These are phyloP conservation scores for Collybiopsis confluens DNA, from an alignment of 768 basidiomycete species.

Conservation along the genomic window DNA sequence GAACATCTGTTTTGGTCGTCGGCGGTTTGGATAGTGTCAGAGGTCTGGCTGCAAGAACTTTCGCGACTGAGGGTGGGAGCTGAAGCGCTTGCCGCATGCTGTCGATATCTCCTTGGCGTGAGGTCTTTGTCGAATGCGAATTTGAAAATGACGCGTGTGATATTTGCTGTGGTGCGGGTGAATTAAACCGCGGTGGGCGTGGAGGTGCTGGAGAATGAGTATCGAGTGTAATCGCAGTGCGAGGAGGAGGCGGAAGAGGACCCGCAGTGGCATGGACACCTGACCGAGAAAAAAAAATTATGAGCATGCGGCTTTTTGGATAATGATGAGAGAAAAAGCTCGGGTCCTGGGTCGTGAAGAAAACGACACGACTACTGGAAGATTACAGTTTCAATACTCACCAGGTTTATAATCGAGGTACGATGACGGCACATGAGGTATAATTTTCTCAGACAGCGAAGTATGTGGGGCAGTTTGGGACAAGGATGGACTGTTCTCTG, in stretches of 20 bases:
- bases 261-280: constrained; percentile 68
- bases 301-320: not conserved
- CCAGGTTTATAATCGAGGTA: constrained; percentile 65
- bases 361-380: not conserved
- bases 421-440: constrained; percentile 26
- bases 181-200: constrained; percentile 59
- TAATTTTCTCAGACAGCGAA: constrained; percentile 21
- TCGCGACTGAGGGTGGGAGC: constrained; percentile 50
- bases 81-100: constrained; percentile 57
- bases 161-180: constrained; percentile 31
- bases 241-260: constrained; percentile 68
- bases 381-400: constrained; percentile 14
- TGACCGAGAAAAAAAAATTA: constrained; percentile 14
- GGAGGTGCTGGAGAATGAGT: constrained; percentile 47
- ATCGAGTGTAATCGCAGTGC: constrained; percentile 47
- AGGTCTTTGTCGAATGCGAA: constrained; percentile 10
- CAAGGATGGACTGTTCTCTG: constrained; percentile 16
- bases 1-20: not conserved
- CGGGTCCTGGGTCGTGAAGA: too few species aligned
- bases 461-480: constrained; percentile 21
- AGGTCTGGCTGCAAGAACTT: constrained; percentile 33
- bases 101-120: constrained; percentile 45
- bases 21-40: not conserved
- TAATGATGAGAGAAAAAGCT: constrained; percentile 8
- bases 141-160: constrained; percentile 16